A percentile compares a stretch with the other conserved stretches of the same genome.
phyloP scores from a whole-genome alignment of 2,329 filamentous ascomycete genomes.

The Ambrosiella xylebori region DNA sequence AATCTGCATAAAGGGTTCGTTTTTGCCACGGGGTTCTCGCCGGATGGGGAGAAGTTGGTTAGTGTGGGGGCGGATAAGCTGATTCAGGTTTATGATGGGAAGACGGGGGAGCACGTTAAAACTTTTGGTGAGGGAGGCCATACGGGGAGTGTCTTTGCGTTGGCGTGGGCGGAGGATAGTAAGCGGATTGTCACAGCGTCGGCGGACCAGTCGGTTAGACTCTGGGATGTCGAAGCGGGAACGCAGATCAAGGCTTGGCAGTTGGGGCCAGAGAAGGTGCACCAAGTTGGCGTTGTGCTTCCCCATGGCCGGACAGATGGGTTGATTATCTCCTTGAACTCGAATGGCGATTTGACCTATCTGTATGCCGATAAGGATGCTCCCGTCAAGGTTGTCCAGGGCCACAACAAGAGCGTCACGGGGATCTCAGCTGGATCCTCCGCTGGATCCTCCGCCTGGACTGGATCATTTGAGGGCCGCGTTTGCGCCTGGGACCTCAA shows the following conservation, averaged over 20 bases:
- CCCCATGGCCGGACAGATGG: constrained; percentile 67
- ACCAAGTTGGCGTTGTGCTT: constrained; percentile 92
- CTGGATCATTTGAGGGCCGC: constrained; percentile 82
- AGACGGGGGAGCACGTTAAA: constrained; percentile 68
- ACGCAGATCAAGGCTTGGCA: constrained; percentile 68
- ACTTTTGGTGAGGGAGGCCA: constrained; percentile 69
- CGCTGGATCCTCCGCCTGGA: constrained; percentile 42
- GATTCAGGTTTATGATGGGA: constrained; percentile 92
- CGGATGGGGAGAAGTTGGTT: constrained; percentile 65
- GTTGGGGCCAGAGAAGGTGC: constrained; percentile 64
- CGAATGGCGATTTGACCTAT: constrained; percentile 83
- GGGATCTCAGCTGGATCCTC: constrained; percentile 33
- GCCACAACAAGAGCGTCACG: constrained; percentile 84
- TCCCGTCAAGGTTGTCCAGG: constrained; percentile 57
- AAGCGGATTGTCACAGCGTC: constrained; percentile 78
- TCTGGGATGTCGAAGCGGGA: constrained; percentile 78
- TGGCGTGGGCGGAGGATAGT: constrained; percentile 80
- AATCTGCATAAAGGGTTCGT: constrained; percentile 78
- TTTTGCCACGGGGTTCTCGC: constrained; percentile 74
- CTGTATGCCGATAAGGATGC: constrained; percentile 53
- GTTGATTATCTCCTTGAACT: constrained; percentile 74
- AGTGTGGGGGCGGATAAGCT: constrained; percentile 83
- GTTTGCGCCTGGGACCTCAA: constrained; percentile 69
- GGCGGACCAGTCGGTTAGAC: constrained; percentile 82
- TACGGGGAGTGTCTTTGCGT: constrained; percentile 79